phyloP scores from a whole-genome alignment of 768 basidiomycete genomes.

The Daedalea quercina region DNA sequence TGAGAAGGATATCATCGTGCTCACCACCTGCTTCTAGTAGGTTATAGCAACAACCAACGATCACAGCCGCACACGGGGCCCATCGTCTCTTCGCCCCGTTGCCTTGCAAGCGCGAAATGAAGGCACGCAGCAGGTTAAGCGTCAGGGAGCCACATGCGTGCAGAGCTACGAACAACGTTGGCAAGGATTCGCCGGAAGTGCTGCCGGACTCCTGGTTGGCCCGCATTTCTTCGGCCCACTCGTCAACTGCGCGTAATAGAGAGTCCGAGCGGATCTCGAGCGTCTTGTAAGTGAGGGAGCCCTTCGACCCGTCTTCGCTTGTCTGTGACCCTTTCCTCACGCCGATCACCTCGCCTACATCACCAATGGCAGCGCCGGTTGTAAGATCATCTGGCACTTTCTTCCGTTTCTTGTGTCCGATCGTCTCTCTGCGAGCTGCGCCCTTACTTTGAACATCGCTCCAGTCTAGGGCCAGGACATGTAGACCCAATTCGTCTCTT shows the following conservation, averaged over 20 bases:
- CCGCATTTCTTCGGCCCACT: constrained; percentile 35
- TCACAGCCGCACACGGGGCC: constrained; percentile 46
- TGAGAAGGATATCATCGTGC: constrained; percentile 1
- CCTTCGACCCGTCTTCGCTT: neutral
- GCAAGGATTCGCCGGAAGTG: constrained; percentile 17
- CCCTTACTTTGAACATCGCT: constrained; percentile 53
- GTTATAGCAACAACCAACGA: constrained; percentile 80
- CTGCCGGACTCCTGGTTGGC: neutral
- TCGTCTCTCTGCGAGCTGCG: constrained; percentile 33
- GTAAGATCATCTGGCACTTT: neutral
- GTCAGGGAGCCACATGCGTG: constrained; percentile 77
- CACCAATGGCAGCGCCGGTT: too few relatives aligned
- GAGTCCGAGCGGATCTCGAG: constrained; percentile 45
- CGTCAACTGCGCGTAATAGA: constrained; percentile 38
- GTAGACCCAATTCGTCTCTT: constrained; percentile 25
- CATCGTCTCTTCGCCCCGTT: constrained; percentile 23
- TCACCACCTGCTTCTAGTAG: constrained; percentile 49
- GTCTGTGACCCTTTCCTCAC: neutral
- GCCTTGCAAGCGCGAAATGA: constrained; percentile 5
- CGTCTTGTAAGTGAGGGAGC: constrained; percentile 45
- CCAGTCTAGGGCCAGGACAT: constrained; percentile 64
- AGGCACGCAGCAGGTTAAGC: constrained; percentile 54
- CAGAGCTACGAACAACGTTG: constrained; percentile 59
- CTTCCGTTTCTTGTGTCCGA: constrained; percentile 10
- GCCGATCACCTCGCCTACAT: neutral